These are phyloP conservation scores for Escallonia rubra DNA, from an alignment of 129 eudicot genomes.

Conservation along the genomic window DNA sequence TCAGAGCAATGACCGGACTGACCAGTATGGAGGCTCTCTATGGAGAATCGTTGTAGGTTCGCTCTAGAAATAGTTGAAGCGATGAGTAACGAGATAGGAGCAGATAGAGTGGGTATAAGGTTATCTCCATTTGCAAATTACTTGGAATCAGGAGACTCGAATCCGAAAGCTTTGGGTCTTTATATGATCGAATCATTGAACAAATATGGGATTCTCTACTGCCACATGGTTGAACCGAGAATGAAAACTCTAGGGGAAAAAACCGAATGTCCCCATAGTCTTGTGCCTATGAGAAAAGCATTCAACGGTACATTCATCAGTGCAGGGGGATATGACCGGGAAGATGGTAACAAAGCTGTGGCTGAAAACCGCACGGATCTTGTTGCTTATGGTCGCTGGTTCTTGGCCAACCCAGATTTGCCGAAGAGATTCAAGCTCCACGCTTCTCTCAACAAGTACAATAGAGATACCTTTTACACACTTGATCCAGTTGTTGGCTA, in stretches of 20 bases:
- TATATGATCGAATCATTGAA: conserved; percentile 14
- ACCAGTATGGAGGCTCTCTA: conserved; percentile 25
- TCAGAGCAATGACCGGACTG: conserved; percentile 21
- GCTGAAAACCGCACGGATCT: conserved; percentile 7
- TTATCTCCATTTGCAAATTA: conserved; percentile 15
- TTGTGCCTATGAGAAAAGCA: conserved; percentile 13
- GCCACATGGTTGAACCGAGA: conserved; percentile 17
- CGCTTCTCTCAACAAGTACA: conserved; percentile 14
- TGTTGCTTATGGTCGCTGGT: conserved; percentile 13
- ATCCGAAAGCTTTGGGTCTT: conserved; percentile 22
- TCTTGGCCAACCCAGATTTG: conserved; percentile 11
- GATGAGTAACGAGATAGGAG: conserved; percentile 20
- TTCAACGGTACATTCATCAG: conserved; percentile 10
- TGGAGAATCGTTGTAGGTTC: conserved; percentile 27
- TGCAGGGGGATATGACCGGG: conserved; percentile 10
- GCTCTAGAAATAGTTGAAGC: conserved; percentile 16
- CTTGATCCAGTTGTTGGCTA: conserved; percentile 12
- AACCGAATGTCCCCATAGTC: background rate
- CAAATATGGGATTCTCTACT: conserved; percentile 2
- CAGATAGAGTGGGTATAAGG: conserved; percentile 20
- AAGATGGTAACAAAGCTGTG: conserved; percentile 12
- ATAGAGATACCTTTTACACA: conserved; percentile 3
- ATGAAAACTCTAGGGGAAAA: conserved; percentile 12
- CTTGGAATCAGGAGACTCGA: conserved; percentile 20
- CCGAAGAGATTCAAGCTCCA: conserved; percentile 6